A percentile compares a stretch with the other conserved stretches of the same genome.
Conservation (phyloP, 192 early-diverging fungal genomes). For the Coemansia pectinata region DNA sequence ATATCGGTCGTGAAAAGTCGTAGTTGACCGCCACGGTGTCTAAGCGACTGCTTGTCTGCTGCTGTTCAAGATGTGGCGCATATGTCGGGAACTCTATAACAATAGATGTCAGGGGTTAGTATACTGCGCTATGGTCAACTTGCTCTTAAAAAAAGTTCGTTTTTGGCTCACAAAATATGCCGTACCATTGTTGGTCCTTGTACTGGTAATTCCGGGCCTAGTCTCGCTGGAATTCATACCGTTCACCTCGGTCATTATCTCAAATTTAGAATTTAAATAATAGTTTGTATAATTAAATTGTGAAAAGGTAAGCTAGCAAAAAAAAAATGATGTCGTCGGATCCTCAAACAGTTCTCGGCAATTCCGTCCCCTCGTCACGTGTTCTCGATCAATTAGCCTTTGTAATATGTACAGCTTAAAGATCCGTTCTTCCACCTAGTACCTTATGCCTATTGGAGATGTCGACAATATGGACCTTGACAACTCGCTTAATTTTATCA, state of each 20-base stretch:
- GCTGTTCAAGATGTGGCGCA: slow-evolving; percentile 11
- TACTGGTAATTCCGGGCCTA: neutral
- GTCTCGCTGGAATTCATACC: neutral
- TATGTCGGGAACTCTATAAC: neutral
- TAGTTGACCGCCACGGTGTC: slow-evolving; percentile 29
- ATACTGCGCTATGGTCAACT: neutral
- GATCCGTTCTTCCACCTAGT: neutral
- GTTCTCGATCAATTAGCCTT: neutral
- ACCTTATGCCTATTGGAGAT: neutral
- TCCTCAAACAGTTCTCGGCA: neutral
- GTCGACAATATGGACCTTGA: neutral
- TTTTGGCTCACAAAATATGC: neutral
- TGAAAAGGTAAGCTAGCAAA: neutral
- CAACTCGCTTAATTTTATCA: neutral
- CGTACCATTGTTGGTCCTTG: neutral
- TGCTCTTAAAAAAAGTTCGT: neutral
- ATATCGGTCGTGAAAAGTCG: slow-evolving; percentile 25
- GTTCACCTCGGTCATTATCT: neutral
- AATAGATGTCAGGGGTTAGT: neutral
- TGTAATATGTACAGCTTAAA: neutral
- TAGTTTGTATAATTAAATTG: neutral
- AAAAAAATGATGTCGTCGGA: neutral
- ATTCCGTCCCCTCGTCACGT: neutral
- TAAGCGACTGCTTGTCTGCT: slow-evolving; percentile 28
- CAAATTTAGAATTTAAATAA: neutral